A percentile compares a stretch with the other conserved stretches of the same genome.
These are phyloP conservation scores for Salisapilia sapeloensis DNA, from an alignment of 352 stramenopile species.

Conservation along the genomic window DNA sequence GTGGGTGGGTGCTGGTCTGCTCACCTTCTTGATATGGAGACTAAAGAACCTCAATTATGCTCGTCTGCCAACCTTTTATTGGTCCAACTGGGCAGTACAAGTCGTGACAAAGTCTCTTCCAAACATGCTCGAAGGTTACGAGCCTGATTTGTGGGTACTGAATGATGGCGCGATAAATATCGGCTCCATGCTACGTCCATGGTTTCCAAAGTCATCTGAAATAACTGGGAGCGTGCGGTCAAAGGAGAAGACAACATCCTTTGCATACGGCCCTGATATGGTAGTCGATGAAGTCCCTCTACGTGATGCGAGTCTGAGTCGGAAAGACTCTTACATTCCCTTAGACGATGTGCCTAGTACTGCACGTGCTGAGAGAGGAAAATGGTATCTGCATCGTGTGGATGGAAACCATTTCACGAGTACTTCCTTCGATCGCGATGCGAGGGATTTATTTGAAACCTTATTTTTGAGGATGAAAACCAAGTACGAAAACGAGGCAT, in stretches of 20 bases:
- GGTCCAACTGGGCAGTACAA: slow-evolving; percentile 42
- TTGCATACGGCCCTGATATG: slow-evolving; percentile 15
- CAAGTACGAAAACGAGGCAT: too few relatives aligned
- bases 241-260: slow-evolving; percentile 5
- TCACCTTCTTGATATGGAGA: too few relatives aligned
- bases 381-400: slow-evolving; percentile 9
- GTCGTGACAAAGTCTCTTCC: slow-evolving; percentile 21
- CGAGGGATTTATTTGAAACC: slow-evolving; percentile 5
- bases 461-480: slow-evolving; percentile 8
- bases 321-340: slow-evolving; percentile 51
- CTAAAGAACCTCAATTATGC: slow-evolving; percentile 29
- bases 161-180: slow-evolving; percentile 68
- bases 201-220: slow-evolving; percentile 35
- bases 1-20: too few relatives aligned
- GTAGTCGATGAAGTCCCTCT: slow-evolving; percentile 16
- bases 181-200: slow-evolving; percentile 43
- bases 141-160: slow-evolving; percentile 35
- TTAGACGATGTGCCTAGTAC: slow-evolving; percentile 35
- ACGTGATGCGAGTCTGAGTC: slow-evolving; percentile 9
- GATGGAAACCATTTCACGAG: slow-evolving; percentile 7
- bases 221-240: slow-evolving; percentile 9
- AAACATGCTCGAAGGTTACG: slow-evolving; percentile 43
- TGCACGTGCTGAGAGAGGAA: slow-evolving; percentile 3
- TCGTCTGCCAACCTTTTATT: slow-evolving; percentile 36
- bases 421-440: slow-evolving; percentile 6